Evolutionary conservation across 2,329 filamentous ascomycete genomes (phyloP), one percentile per base, ranked within the genome.

Genomic region (Stemphylium lycopersici): DNA sequence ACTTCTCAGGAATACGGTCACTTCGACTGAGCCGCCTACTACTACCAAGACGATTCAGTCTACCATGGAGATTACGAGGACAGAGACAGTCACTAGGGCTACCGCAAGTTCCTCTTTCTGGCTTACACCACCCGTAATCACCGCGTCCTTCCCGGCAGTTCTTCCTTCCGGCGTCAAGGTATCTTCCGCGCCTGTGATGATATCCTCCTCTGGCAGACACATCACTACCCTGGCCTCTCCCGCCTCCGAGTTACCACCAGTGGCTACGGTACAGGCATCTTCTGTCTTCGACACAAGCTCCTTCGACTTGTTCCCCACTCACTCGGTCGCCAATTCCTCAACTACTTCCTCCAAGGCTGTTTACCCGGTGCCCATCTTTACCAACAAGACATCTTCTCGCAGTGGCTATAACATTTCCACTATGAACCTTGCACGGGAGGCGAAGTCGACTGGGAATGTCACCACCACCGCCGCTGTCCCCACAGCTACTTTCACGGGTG

Each of bases 41-140:
- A 61, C 53, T 4, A 66, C 63, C 3, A 61, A 52, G 18, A 66
- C 59, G 4, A 37, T 66, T 16, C 55, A 52, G 50, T 57, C 58
- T 22, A 67, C 65, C 1, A 36, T 39, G 34, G 57, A 42, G n/a
- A 15, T 43, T 20, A 55, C 52, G 4, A 12, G 29, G 12, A 54
- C 45, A 29, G 31, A 24, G 34, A 26, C 18, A 4, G 29, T 51
- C 13, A 32, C 7, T 18, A 46, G 16, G 24, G 34, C 55, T 13
- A 34, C 20, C 10, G 4, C 18, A 7, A 20, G 15, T n/a, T 22
- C 44, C 20, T 32, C 36, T 3, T 29, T 18, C 24, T 22, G 18
- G 10, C 36, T 39, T 4, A 32, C 31, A 15, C 37, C 43, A 31
- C 18, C 29, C 24, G 6, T n/a, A 4, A 41, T 33, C 26, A 36